phyloP scores from a whole-genome alignment of 371 early-diverging fungal species.

The Circinella minor region DNA sequence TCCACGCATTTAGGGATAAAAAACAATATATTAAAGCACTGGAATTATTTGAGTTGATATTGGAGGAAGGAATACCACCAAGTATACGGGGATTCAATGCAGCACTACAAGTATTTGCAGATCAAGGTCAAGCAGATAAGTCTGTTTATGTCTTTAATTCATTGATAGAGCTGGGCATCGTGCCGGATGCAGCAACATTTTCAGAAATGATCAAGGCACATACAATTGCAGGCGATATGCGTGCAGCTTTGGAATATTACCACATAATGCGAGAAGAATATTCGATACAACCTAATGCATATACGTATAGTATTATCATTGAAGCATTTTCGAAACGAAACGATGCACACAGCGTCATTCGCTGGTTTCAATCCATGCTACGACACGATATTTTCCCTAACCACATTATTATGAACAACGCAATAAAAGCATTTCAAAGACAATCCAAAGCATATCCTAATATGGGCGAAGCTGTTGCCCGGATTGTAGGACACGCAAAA shows the following conservation, averaged over 20 bases:
- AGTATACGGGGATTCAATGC: slow-evolving; percentile 50
- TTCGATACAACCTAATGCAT: slow-evolving; percentile 46
- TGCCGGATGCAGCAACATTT: slow-evolving; percentile 53
- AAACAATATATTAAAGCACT: slow-evolving; percentile 36
- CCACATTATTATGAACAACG: slow-evolving; percentile 32
- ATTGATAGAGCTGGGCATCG: slow-evolving; percentile 37
- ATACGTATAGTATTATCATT: slow-evolving; percentile 56
- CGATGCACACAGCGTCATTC: slow-evolving; percentile 33
- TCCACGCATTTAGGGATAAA: slow-evolving; percentile 29
- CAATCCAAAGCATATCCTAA: slow-evolving; percentile 7
- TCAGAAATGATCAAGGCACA: slow-evolving; percentile 53
- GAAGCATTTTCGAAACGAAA: slow-evolving; percentile 35
- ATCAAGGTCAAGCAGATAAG: slow-evolving; percentile 36
- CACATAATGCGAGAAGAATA: slow-evolving; percentile 22
- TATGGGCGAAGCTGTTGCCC: slow-evolving; percentile 25
- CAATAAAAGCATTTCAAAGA: slow-evolving; percentile 35
- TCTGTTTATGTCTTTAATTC: slow-evolving; percentile 40
- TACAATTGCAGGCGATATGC: slow-evolving; percentile 26
- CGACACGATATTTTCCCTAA: slow-evolving; percentile 32
- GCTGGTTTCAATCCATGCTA: slow-evolving; percentile 52
- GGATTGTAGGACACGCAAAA: slow-evolving; percentile 37
- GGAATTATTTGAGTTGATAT: slow-evolving; percentile 43
- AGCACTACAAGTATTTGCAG: slow-evolving; percentile 49
- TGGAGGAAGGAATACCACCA: slow-evolving; percentile 37
- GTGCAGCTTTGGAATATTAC: slow-evolving; percentile 39